Evolutionary conservation across 2,329 filamentous ascomycete species (phyloP).

Genomic region (Hypoxylon sp.): DNA sequence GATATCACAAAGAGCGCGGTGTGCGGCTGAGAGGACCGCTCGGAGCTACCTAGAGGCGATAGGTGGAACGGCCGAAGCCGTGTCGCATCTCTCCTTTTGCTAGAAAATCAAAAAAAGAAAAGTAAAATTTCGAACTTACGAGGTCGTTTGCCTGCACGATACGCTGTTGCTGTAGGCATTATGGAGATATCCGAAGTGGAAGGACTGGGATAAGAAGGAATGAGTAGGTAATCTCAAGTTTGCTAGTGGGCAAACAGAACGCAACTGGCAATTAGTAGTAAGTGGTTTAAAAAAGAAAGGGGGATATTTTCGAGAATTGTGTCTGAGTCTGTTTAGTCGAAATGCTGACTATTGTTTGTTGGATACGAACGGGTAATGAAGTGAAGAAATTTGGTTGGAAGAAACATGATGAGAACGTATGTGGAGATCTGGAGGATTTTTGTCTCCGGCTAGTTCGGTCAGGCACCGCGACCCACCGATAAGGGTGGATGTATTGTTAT

Average conservation of each 20-base stretch:
- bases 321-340: neutral
- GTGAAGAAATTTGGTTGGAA: conserved; percentile 28
- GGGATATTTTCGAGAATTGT: conserved; percentile 4
- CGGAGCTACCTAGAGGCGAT: conserved; percentile 35
- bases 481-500: conserved; percentile 4
- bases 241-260: conserved; percentile 14
- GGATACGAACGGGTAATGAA: conserved; percentile 23
- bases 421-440: conserved; percentile 26
- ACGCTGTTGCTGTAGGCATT: conserved; percentile 44
- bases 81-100: conserved; percentile 5
- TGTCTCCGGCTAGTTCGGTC: conserved; percentile 18
- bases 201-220: conserved; percentile 2
- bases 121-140: conserved; percentile 49
- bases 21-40: conserved; percentile 27
- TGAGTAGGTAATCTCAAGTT: conserved; percentile 18
- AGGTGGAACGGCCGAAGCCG: conserved; percentile 23
- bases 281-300: neutral
- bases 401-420: conserved; percentile 9
- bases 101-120: conserved; percentile 19
- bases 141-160: conserved; percentile 52
- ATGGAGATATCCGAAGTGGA: conserved; percentile 4
- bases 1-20: conserved; percentile 13
- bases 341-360: conserved; percentile 32
- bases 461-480: conserved; percentile 5
- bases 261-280: conserved; percentile 15